These are phyloP conservation scores for Irineochytrium annulatum DNA, from an alignment of 192 early-diverging fungal genomes.

Conservation along the genomic window DNA sequence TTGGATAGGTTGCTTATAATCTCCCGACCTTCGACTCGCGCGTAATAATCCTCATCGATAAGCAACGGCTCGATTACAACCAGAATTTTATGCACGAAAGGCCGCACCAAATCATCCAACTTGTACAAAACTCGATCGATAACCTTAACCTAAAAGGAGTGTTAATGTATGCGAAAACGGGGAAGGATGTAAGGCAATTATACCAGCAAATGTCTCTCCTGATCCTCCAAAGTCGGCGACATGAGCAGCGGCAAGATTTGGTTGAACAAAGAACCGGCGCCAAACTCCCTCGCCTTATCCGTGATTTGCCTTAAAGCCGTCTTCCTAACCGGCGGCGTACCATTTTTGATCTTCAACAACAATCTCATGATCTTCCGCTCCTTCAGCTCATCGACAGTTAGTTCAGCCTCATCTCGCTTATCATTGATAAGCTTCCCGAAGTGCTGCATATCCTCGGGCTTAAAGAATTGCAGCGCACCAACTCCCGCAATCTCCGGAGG, in stretches of 20 bases:
- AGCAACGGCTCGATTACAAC: conserved; percentile 96
- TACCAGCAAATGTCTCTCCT: conserved; percentile 95
- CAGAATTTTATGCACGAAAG: conserved; percentile 97
- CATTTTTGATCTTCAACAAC: conserved; percentile 97
- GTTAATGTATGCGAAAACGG: too few relatives aligned
- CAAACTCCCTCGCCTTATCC: conserved; percentile 93
- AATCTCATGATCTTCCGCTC: conserved; percentile 96
- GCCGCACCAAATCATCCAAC: conserved; percentile 91
- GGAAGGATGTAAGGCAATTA: not conserved
- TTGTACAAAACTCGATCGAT: conserved; percentile 96
- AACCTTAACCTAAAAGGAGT: conserved; percentile 70
- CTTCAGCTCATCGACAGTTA: conserved; percentile 83
- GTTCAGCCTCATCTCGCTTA: conserved; percentile 68
- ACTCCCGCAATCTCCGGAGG: conserved; percentile 87
- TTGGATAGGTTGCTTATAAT: conserved; percentile 97
- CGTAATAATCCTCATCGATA: conserved; percentile 97
- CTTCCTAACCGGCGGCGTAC: conserved; percentile 91
- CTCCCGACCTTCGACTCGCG: conserved; percentile 93
- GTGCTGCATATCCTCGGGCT: conserved; percentile 95
- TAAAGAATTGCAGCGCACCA: conserved; percentile 82
- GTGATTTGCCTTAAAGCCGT: conserved; percentile 89
- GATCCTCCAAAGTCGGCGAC: conserved; percentile 96
- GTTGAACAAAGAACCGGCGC: conserved; percentile 90
- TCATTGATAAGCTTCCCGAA: conserved; percentile 89
- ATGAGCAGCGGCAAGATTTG: conserved; percentile 94